These are phyloP conservation scores for Stachybotrys chartarum DNA, from an alignment of 2,329 filamentous ascomycete genomes.

Conservation along the genomic window DNA sequence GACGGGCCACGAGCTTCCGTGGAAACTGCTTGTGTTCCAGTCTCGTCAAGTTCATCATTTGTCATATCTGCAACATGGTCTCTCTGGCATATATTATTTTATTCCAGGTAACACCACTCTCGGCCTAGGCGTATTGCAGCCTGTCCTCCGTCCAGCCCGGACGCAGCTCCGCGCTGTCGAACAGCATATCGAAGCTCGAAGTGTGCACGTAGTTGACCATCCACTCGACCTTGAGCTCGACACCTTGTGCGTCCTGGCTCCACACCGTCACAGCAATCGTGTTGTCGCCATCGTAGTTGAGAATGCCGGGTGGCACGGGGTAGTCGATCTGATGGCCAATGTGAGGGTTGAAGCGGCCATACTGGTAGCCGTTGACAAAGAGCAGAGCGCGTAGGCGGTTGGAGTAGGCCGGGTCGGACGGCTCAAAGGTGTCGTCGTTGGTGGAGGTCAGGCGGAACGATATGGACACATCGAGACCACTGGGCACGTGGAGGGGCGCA, in stretches of 20 bases:
- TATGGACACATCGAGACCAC: constrained; percentile 46
- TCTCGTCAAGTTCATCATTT: no score
- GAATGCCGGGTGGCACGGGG: constrained; percentile 51
- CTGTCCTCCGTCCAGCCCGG: constrained; percentile 40
- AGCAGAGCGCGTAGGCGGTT: constrained; percentile 42
- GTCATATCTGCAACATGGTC: no score
- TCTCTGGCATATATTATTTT: no score
- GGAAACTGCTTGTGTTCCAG: no score
- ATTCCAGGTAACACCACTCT: background rate
- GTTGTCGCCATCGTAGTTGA: constrained; percentile 52
- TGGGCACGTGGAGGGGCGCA: constrained; percentile 41
- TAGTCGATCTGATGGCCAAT: constrained; percentile 55
- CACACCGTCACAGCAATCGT: constrained; percentile 51
- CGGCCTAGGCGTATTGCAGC: constrained; percentile 23
- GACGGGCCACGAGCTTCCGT: no score
- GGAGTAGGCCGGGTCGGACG: constrained; percentile 17
- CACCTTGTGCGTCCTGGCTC: constrained; percentile 48
- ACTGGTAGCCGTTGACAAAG: constrained; percentile 61
- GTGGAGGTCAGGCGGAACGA: constrained; percentile 45
- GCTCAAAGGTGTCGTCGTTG: constrained; percentile 28
- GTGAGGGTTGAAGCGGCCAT: constrained; percentile 50
- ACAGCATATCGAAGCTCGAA: constrained; percentile 43
- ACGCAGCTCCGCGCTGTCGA: constrained; percentile 39
- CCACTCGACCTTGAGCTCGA: constrained; percentile 41
- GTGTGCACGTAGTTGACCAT: constrained; percentile 45